These are phyloP conservation scores for Amniculicola lignicola DNA, from an alignment of 495 filamentous ascomycete genomes.

Conservation along the genomic window DNA sequence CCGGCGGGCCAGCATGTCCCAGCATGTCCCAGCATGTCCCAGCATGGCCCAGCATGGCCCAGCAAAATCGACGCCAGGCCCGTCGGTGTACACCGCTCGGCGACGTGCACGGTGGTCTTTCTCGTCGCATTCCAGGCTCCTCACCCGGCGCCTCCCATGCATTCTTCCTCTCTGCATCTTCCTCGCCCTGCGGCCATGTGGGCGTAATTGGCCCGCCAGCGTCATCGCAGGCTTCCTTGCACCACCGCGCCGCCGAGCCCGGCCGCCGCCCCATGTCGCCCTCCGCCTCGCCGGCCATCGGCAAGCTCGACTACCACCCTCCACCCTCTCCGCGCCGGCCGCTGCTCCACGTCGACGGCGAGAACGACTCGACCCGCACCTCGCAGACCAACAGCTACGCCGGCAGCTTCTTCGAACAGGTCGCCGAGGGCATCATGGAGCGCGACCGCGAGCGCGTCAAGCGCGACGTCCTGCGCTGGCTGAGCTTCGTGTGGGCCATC, in stretches of 20 bases:
- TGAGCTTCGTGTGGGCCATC: slow-evolving; percentile 60
- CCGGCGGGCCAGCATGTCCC: no score
- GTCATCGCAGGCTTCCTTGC: no score
- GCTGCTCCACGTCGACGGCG: slow-evolving; percentile 42
- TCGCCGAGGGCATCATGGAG: slow-evolving; percentile 59
- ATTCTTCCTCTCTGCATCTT: no score
- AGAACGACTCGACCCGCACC: slow-evolving; percentile 30
- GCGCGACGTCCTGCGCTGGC: slow-evolving; percentile 49
- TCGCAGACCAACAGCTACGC: slow-evolving; percentile 45
- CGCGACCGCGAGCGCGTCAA: slow-evolving; percentile 55
- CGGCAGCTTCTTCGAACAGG: slow-evolving; percentile 58
- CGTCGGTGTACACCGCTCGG: no score
- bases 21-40: no score
- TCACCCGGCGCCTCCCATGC: no score
- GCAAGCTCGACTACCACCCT: slow-evolving; percentile 61
- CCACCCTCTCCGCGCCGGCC: slow-evolving; percentile 45
- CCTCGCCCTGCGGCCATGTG: no score
- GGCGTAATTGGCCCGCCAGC: no score
- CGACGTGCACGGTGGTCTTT: no score
- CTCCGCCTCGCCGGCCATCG: slow-evolving; percentile 41
- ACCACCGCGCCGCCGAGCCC: slow-evolving; percentile 8
- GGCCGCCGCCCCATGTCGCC: slow-evolving; percentile 24
- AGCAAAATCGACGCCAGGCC: no score
- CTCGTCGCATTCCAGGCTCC: no score
- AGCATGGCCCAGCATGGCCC: no score